A percentile compares a stretch with the other conserved stretches of the same genome.
These are phyloP conservation scores for Talaromyces albobiverticillius DNA, from an alignment of 2,329 filamentous ascomycete genomes.

Conservation along the genomic window DNA sequence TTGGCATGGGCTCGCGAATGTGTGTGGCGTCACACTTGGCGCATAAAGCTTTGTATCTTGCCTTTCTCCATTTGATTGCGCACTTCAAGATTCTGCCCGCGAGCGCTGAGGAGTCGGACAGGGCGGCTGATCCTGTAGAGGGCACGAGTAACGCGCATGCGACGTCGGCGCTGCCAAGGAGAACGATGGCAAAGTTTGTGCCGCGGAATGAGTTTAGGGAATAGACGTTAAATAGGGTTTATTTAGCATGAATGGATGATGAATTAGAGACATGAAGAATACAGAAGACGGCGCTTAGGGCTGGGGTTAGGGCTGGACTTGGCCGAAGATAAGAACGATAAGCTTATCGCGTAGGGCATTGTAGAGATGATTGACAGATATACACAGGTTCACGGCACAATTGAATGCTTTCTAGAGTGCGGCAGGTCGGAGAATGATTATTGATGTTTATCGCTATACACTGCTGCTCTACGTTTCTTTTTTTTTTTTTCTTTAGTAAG, in stretches of 20 bases:
- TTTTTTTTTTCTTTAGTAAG: too few species aligned
- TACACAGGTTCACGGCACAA: too few species aligned
- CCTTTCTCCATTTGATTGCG: conserved; percentile 12
- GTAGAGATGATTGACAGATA: too few species aligned
- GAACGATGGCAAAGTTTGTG: conserved; percentile 6
- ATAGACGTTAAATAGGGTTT: neutral
- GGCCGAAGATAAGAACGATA: too few species aligned
- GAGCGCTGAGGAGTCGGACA: neutral
- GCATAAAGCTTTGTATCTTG: conserved; percentile 12
- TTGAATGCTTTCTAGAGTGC: too few species aligned
- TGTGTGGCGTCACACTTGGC: conserved; percentile 15
- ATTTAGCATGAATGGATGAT: neutral
- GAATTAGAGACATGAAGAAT: too few species aligned
- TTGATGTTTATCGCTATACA: too few species aligned
- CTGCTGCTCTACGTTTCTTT: too few species aligned
- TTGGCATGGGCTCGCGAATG: conserved; percentile 16
- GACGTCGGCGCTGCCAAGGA: neutral
- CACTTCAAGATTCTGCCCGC: conserved; percentile 14
- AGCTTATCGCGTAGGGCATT: too few species aligned
- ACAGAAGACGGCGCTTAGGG: too few species aligned
- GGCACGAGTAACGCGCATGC: neutral
- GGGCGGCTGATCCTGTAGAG: conserved; percentile 9
- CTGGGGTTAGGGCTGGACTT: too few species aligned
- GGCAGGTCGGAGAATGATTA: too few species aligned
- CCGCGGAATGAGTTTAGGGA: neutral